Percentiles rank a stretch among this genome's conserved stretches.
Conservation (phyloP, 257 asterid genomes). For the Capsicum baccatum region DNA sequence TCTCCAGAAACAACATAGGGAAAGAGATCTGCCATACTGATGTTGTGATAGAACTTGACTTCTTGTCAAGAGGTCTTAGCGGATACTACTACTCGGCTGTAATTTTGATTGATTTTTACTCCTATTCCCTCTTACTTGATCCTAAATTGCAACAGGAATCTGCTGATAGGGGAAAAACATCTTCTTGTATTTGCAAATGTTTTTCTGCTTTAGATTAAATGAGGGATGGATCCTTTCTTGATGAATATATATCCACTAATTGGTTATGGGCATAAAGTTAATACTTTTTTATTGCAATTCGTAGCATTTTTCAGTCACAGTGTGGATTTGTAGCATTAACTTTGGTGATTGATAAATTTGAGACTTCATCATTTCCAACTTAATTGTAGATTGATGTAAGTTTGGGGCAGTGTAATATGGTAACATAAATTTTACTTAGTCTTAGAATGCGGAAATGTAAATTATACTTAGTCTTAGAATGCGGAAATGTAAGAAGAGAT, state of each 20-base stretch:
- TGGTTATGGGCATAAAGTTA: not conserved
- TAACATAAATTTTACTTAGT: not conserved
- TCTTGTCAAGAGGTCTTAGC: not conserved
- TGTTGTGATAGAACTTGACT: conserved; percentile 4
- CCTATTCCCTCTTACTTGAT: not conserved
- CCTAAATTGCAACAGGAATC: not conserved
- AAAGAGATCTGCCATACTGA: not conserved
- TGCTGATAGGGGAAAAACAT: not conserved
- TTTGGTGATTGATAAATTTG: conserved; percentile 17
- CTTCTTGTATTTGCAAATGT: not conserved
- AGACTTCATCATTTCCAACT: not conserved
- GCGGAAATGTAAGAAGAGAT: not conserved
- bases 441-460: not conserved
- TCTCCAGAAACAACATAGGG: not conserved
- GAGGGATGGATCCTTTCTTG: not conserved
- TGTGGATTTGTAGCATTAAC: not conserved
- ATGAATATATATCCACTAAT: conserved; percentile 3
- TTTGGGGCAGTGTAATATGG: not conserved
- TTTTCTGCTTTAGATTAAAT: not conserved
- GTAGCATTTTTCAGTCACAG: not conserved
- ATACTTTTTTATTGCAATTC: not conserved
- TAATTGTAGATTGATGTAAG: conserved; percentile 7
- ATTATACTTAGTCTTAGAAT: not conserved
- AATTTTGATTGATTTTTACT: not conserved
- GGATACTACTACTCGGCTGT: not conserved